Base-by-base conservation (phyloP, 2,329 filamentous ascomycete species). In the Penicillium sp. region DNA sequence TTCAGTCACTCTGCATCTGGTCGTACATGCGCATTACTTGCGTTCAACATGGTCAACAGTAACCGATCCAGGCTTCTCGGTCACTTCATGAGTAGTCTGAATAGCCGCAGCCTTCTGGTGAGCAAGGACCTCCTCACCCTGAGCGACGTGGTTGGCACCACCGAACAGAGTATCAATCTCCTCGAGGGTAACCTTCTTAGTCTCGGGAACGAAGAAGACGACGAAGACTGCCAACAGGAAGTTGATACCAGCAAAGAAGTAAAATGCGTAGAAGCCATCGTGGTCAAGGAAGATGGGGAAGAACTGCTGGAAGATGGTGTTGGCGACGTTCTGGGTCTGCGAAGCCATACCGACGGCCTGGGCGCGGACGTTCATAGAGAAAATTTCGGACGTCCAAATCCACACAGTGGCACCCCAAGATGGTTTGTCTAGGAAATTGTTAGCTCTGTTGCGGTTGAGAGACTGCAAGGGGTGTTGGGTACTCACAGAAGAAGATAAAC, bases 381-480 rank as follows among this genome's bases (percentile, higher is more conserved):
- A 90, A 62, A 90, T 81, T 68, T 90, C 88, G 2, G 86, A 83
- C 0, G 88, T 90, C 85, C 86, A 90, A 73, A 90, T 90, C 88
- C 88, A 91, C 19, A 87, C 85, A 4, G 87, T 89, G 2, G 88
- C 88, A 55, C 88, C 88, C 87, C 88, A 90, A 0, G 86, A 88
- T 4, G 88, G 88, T 73, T 90, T 91, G 78, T 90, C 81, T 83
- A 49, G 15, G 7, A 45, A 6, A n/a, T 33, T 62, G 65, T 79
- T 72, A 76, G 72, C 35, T 19, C 30, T 2, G 2, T 28, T 24
- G 2, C n/a, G 61, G 55, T 33, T 40, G 59, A 59, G 35, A 60
- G n/a, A 50, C 62, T 61, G 17, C 19, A 10, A 19, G 9, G 1
- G 30, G 30, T 8, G 33, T 1, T 33, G 26, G 15, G 13, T 24